phyloP scores from a whole-genome alignment of 371 early-diverging fungal species.

The Saksenaea oblongispora region DNA sequence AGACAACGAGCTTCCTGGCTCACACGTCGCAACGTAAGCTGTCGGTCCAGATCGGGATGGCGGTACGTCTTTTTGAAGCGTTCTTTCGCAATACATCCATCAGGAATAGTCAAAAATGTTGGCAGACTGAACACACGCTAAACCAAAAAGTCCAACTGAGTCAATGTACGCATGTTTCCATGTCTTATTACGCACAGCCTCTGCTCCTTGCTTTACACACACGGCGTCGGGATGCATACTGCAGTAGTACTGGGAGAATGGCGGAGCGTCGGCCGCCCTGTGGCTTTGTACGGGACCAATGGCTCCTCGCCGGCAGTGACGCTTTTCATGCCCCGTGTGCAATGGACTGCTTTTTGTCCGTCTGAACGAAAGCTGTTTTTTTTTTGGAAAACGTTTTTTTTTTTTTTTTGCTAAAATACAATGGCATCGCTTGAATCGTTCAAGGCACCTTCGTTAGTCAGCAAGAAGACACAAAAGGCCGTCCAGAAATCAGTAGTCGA shows the following conservation, averaged over 20 bases:
- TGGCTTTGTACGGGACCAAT: neutral
- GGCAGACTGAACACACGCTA: constrained; percentile 29
- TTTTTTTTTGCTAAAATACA: constrained; percentile 6
- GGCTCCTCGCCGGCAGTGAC: neutral
- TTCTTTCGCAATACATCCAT: constrained; percentile 58
- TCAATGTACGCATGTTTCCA: neutral
- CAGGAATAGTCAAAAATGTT: constrained; percentile 20
- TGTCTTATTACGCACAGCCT: neutral
- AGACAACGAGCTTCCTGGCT: constrained; percentile 85
- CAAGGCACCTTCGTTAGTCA: constrained; percentile 57
- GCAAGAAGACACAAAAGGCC: constrained; percentile 47
- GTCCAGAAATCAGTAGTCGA: constrained; percentile 42
- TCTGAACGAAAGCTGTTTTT: neutral
- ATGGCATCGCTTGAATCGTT: constrained; percentile 57
- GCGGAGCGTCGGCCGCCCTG: neutral
- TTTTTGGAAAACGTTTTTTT: constrained; percentile 9
- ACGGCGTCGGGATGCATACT: neutral
- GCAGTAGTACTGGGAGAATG: too few relatives aligned
- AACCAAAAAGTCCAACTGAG: neutral
- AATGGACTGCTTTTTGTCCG: neutral
- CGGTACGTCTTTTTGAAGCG: constrained; percentile 91
- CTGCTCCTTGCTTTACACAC: neutral
- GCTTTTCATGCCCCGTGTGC: neutral
- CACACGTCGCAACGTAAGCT: constrained; percentile 76
- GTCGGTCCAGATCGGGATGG: constrained; percentile 88